phyloP scores from a whole-genome alignment of 1,139 yeast species.

The Pichia sp. region DNA sequence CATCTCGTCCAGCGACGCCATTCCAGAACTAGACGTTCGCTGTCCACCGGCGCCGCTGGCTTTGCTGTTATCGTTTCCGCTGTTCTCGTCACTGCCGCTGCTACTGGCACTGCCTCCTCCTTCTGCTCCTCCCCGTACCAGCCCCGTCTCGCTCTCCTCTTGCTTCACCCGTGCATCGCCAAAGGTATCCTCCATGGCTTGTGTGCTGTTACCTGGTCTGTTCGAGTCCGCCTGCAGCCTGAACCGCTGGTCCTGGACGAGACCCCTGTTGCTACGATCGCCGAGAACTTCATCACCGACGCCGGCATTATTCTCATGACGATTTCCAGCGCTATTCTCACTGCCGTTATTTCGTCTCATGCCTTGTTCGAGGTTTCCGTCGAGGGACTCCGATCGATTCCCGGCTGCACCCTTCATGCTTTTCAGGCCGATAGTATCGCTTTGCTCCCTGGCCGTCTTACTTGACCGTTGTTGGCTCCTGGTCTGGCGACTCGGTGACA shows the following conservation, averaged over 20 bases:
- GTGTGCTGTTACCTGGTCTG: background rate
- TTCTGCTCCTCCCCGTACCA: background rate
- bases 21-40: background rate
- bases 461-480: background rate
- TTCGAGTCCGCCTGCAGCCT: background rate
- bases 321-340: background rate
- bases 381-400: background rate
- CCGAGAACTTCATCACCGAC: background rate
- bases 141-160: background rate
- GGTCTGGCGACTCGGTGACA: slow-evolving; percentile 5
- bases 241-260: background rate
- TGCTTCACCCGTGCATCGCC: background rate
- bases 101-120: background rate
- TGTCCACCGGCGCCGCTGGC: background rate
- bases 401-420: background rate
- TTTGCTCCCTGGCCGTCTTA: background rate
- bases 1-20: background rate
- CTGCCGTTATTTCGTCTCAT: background rate
- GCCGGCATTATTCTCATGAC: background rate
- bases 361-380: background rate
- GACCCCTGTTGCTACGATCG: background rate
- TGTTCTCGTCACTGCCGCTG: background rate
- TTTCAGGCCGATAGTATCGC: background rate
- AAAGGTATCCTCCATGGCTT: background rate
- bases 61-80: background rate